phyloP scores from a whole-genome alignment of 345 rosid genomes.

The Raphanus raphanistrum region DNA sequence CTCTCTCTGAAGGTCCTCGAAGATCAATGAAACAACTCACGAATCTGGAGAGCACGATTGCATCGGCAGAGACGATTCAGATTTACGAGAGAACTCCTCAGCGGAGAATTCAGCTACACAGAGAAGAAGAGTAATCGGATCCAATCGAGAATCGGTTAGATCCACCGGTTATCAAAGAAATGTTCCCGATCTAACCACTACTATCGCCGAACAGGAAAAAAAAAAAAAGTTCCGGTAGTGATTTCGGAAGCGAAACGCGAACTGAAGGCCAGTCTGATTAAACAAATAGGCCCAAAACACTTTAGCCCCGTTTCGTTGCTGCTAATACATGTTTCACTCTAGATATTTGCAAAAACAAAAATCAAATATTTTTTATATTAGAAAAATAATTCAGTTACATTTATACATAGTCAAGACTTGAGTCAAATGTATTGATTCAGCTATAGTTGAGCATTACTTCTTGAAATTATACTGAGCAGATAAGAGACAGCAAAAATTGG shows the following conservation, averaged over 20 bases:
- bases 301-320: not conserved
- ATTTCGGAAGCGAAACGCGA: not conserved
- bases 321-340: no score
- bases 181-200: conserved; percentile 12
- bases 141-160: conserved; percentile 32
- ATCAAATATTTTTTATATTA: no score
- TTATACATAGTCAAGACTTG: no score
- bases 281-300: conserved; percentile 17
- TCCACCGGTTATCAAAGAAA: conserved; percentile 14
- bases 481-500: no score
- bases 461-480: no score
- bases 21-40: conserved; percentile 23
- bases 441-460: no score
- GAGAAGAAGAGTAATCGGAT: conserved; percentile 3
- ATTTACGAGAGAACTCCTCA: conserved; percentile 11
- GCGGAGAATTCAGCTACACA: not conserved
- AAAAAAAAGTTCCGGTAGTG: conserved; percentile 20
- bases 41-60: conserved; percentile 14
- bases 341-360: no score
- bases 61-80: conserved; percentile 9
- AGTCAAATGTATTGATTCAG: no score
- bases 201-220: conserved; percentile 16
- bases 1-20: not conserved
- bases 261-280: conserved; percentile 13
- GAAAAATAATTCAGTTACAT: no score